A percentile compares a stretch with the other conserved stretches of the same genome.
phyloP scores from a whole-genome alignment of 768 basidiomycete species.

The Mrakia gelida region DNA sequence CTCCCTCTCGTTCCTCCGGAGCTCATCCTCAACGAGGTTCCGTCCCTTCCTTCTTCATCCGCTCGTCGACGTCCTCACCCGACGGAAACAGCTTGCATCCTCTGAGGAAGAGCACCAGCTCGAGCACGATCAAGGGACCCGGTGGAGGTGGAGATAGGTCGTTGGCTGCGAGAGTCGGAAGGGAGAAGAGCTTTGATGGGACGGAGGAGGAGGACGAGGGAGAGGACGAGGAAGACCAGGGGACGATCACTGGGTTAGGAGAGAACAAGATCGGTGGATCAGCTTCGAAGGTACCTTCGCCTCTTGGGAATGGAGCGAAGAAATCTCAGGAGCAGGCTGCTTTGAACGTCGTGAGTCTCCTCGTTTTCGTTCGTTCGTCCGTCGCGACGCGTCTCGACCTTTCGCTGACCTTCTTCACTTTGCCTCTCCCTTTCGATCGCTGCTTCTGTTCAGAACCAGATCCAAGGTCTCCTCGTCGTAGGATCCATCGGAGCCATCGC shows the following conservation, averaged over 20 bases:
- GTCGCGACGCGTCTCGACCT: no score
- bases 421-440: not conserved
- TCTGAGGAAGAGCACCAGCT: constrained; percentile 8
- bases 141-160: not conserved
- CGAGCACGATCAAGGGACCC: constrained; percentile 23
- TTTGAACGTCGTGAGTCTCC: constrained; percentile 5
- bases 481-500: constrained; percentile 19
- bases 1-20: constrained; percentile 3
- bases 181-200: constrained; percentile 5
- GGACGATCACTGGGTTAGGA: not conserved
- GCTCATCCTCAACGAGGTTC: constrained; percentile 4
- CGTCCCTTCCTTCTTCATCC: constrained; percentile 26
- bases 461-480: constrained; percentile 23
- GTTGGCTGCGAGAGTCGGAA: not conserved
- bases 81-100: not conserved
- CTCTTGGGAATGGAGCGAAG: no score
- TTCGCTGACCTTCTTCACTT: not conserved
- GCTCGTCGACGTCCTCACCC: not conserved
- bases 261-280: not conserved
- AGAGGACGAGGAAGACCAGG: constrained; percentile 17
- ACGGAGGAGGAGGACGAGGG: not conserved
- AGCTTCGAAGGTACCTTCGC: not conserved
- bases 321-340: not conserved
- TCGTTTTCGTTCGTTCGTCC: not conserved
- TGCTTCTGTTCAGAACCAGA: not conserved